Evolutionary conservation across 345 rosid species (phyloP).

Genomic region (Euclidium syriacum): DNA sequence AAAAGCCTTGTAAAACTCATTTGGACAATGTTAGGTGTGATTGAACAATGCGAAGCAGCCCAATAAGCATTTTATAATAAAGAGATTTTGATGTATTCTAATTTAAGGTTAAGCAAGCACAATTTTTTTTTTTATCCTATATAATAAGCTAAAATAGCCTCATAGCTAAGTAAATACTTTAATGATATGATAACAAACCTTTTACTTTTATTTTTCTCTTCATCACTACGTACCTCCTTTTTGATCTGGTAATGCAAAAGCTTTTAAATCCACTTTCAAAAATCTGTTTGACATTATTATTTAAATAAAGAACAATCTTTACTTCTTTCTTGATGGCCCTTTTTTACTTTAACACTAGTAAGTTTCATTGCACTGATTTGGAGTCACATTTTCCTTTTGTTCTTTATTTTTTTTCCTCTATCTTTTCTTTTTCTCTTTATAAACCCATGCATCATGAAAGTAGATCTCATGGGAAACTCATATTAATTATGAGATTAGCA

Average conservation of each 20-base stretch:
- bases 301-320: conserved; percentile 5
- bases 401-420: not conserved
- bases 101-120: too few species aligned
- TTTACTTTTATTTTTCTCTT: not conserved
- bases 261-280: conserved; percentile 16
- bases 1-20: too few species aligned
- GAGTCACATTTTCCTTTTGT: conserved; percentile 2
- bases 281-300: conserved; percentile 18
- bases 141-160: too few species aligned
- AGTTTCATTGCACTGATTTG: not conserved
- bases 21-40: too few species aligned
- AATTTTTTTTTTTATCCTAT: too few species aligned
- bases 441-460: not conserved
- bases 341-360: not conserved
- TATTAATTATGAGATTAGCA: not conserved
- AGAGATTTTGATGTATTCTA: too few species aligned
- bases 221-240: conserved; percentile 1
- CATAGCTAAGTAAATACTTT: not conserved
- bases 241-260: conserved; percentile 25
- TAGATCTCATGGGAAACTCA: not conserved
- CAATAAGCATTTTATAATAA: too few species aligned
- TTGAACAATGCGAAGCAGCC: too few species aligned
- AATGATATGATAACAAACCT: not conserved
- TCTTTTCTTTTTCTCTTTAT: not conserved
- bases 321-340: not conserved